These are phyloP conservation scores for Xylaria cubensis DNA, from an alignment of 495 filamentous ascomycete species.

Conservation along the genomic window DNA sequence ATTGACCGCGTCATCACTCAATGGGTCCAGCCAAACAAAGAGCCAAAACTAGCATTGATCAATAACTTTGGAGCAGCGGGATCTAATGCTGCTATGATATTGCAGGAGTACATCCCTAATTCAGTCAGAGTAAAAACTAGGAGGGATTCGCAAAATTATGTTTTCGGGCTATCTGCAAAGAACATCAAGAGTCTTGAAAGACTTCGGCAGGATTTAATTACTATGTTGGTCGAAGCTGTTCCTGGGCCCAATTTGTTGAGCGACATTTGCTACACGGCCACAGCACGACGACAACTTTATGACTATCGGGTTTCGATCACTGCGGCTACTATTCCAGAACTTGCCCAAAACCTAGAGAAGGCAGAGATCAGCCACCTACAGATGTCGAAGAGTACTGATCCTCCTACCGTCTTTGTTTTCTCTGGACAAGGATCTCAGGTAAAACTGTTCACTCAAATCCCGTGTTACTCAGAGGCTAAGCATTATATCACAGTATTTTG, in stretches of 20 bases:
- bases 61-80: conserved; percentile 34
- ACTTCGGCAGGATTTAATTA: background rate
- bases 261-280: conserved; percentile 16
- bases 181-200: conserved; percentile 1
- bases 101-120: conserved; percentile 14
- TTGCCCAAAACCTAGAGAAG: background rate
- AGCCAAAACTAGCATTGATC: conserved; percentile 45
- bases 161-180: background rate
- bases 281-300: conserved; percentile 19
- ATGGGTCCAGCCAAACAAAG: conserved; percentile 39
- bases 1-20: conserved; percentile 37
- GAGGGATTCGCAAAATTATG: background rate
- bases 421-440: conserved; percentile 1
- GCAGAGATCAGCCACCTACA: background rate
- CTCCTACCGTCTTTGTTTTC: background rate
- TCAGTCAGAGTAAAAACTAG: background rate
- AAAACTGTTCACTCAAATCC: background rate
- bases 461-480: background rate
- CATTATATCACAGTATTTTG: conserved; percentile 16
- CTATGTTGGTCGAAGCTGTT: background rate
- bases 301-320: conserved; percentile 19
- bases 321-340: background rate
- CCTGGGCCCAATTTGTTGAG: background rate
- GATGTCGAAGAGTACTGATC: background rate
- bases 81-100: conserved; percentile 29